These are phyloP conservation scores for Geotrichum reessii DNA, from an alignment of 1,139 yeast genomes.

Conservation along the genomic window DNA sequence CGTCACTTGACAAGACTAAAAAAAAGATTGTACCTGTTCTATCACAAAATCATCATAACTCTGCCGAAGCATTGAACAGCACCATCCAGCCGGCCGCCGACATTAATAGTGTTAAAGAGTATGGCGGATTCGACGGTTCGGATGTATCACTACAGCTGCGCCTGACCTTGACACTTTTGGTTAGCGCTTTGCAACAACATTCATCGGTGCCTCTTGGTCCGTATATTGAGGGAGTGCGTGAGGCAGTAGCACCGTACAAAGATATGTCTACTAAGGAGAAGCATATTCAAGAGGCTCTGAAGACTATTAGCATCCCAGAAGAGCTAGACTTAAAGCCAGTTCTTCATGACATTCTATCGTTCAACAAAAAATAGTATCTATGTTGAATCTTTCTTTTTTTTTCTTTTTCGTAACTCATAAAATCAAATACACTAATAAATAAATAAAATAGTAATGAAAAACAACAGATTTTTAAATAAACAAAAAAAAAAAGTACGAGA, in stretches of 20 bases:
- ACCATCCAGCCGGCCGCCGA: not conserved
- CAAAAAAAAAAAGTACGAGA: not conserved
- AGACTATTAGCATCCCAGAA: slow-evolving; percentile 26
- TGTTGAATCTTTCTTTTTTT: not conserved
- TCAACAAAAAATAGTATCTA: not conserved
- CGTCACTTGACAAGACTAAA: not conserved
- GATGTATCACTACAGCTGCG: slow-evolving; percentile 23
- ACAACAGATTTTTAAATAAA: no score
- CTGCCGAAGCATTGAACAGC: not conserved
- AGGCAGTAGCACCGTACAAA: slow-evolving; percentile 20
- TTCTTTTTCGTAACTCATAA: not conserved
- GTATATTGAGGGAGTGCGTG: slow-evolving; percentile 26
- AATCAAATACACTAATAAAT: not conserved
- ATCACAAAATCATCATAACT: not conserved
- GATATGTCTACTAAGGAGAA: slow-evolving; percentile 1
- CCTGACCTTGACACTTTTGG: slow-evolving; percentile 25
- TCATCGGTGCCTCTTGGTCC: slow-evolving; percentile 21
- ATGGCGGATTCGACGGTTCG: slow-evolving; percentile 11
- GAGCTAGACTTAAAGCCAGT: slow-evolving; percentile 28
- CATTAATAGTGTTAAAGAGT: not conserved
- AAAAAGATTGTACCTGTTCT: not conserved
- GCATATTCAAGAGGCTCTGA: slow-evolving; percentile 26
- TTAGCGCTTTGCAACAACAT: slow-evolving; percentile 26
- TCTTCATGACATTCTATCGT: slow-evolving; percentile 24
- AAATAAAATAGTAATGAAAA: not conserved